Conservation (phyloP, 2,329 filamentous ascomycete species). For the Verticillium nonalfalfae region DNA sequence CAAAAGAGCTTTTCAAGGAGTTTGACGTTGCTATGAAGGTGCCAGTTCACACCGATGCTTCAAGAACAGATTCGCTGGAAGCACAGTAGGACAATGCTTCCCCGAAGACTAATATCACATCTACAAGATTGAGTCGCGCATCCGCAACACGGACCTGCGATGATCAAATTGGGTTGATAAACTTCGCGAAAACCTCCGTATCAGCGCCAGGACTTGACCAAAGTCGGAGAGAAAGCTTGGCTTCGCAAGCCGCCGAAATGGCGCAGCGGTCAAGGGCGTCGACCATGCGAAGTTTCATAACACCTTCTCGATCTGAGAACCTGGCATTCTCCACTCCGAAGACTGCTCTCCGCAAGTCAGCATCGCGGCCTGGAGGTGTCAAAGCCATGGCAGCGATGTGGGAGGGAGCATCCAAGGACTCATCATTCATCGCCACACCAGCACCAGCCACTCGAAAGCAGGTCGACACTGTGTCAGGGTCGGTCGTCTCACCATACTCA, state of each 20-base stretch:
- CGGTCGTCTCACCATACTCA: conserved; percentile 15
- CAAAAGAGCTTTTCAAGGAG: conserved; percentile 2
- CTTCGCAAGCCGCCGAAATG: conserved; percentile 3
- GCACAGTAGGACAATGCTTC: not conserved
- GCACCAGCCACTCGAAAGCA: not conserved
- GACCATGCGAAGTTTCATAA: not conserved
- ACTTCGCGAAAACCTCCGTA: too few relatives aligned
- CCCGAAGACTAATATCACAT: not conserved
- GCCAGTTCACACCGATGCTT: not conserved
- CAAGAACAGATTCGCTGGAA: not conserved
- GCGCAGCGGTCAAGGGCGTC: conserved; percentile 5
- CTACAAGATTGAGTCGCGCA: not conserved
- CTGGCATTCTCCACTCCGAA: not conserved
- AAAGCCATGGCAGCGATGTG: conserved; percentile 47
- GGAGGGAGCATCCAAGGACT: conserved; percentile 27
- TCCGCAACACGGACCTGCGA: not conserved
- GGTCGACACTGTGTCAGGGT: conserved; percentile 11
- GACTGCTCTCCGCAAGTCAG: conserved; percentile 10
- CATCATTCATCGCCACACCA: conserved; percentile 11
- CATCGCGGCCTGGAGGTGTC: conserved; percentile 26
- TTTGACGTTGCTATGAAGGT: not conserved
- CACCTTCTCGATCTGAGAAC: conserved; percentile 1
- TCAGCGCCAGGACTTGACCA: too few relatives aligned
- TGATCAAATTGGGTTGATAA: not conserved
- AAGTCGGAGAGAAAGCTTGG: conserved; percentile 1